These are phyloP conservation scores for Diatrype stigma DNA, from an alignment of 2,329 filamentous ascomycete genomes.

Conservation along the genomic window DNA sequence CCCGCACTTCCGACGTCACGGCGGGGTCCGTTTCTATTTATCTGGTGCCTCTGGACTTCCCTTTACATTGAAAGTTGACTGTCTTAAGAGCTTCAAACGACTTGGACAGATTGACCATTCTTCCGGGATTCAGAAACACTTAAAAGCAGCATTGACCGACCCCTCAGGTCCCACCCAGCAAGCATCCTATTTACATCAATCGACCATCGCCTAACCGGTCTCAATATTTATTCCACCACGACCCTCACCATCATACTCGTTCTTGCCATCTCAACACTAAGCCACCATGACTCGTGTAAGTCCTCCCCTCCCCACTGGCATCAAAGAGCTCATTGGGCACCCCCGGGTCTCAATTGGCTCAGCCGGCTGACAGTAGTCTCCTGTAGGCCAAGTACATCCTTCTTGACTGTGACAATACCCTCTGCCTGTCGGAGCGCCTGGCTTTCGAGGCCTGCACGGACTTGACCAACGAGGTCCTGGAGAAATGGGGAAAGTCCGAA, in stretches of 20 bases:
- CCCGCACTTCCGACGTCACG: background rate
- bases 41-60: background rate
- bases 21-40: background rate
- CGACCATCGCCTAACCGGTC: background rate
- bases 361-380: slow-evolving; percentile 8
- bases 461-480: slow-evolving; percentile 68
- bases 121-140: background rate
- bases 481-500: slow-evolving; percentile 53
- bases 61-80: too few species aligned
- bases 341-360: background rate
- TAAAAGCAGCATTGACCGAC: background rate
- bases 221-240: background rate
- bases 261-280: background rate
- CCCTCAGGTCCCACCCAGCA: background rate
- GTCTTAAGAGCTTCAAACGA: background rate
- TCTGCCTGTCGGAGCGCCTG: slow-evolving; percentile 70
- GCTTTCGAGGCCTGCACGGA: slow-evolving; percentile 75
- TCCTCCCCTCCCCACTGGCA: background rate
- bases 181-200: background rate
- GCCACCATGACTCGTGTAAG: slow-evolving; percentile 30
- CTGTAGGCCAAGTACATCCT: slow-evolving; percentile 55
- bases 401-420: slow-evolving; percentile 68
- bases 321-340: too few species aligned
- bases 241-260: background rate
- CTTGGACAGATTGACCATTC: background rate